Base-by-base conservation (phyloP, 177 flowering plant genomes). In the Vitis hybrid region DNA sequence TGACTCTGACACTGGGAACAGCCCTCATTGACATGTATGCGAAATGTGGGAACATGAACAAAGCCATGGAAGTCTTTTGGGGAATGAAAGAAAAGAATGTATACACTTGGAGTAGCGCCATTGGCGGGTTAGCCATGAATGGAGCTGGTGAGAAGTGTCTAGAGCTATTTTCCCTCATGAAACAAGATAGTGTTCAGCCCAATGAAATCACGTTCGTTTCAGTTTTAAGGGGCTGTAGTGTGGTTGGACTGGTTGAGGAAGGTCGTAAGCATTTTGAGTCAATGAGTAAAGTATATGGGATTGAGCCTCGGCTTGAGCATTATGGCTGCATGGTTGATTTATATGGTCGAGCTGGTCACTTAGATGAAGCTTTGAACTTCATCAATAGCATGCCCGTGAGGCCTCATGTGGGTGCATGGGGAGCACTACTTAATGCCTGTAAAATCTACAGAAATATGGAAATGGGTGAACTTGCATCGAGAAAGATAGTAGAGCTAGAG, bases 281-380 rank as follows among this genome's bases (percentile, higher is more conserved):
- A 3, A 85, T 88, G 83, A 81, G 49, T 9, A 60, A 24, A 11
- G 73, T 58, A 55, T 84, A 77, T 61, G 84, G 82, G 13, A 73
- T 89, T 55, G 79, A 83, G 30, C 88, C 89, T 51, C 40, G 16
- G 55, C 72, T 76, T 3, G 85, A 86, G 78, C 92, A 88, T 62
- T 86, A 85, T 52, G 90, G 88, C 2, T 85, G 88, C 71, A 80
- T 89, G 85, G 92, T 89, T 6, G 89, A 88, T 71, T 69, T 88
- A 15, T 79, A 83, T 70, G 86, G 89, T 4, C 76, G 90, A 70
- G 89, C 88, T 2, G 92, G 95, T 3, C 79, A 60, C 14, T 68
- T 90, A 63, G 64, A 80, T 12, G 91, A 85, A 46, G 95, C 95
- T 3, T 14, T 84, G 2, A 62, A 72, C 11, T 68, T 88, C 69